Percentiles rank a stretch among this genome's conserved stretches.
phyloP scores from a whole-genome alignment of 331 rosid species.

The Malus hybrid region DNA sequence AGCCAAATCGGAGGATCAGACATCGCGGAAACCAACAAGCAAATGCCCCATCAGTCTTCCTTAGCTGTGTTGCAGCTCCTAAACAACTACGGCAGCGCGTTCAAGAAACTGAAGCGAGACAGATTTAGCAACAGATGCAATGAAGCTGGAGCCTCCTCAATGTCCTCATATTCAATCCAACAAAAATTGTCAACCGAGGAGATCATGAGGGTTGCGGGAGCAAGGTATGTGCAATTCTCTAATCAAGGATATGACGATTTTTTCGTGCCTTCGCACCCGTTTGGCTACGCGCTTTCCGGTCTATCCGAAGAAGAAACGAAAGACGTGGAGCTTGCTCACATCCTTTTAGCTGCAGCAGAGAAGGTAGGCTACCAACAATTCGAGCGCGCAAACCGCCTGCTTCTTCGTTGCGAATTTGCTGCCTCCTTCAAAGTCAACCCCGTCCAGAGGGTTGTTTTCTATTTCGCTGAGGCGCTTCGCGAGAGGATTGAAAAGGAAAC shows the following conservation, averaged over 20 bases:
- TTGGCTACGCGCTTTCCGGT: conserved; percentile 34
- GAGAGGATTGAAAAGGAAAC: conserved; percentile 49
- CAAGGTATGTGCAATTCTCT: conserved; percentile 53
- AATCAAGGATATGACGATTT: conserved; percentile 28
- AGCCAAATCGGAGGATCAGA: conserved; percentile 10
- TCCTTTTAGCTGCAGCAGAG: conserved; percentile 66
- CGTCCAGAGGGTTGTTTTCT: conserved; percentile 44
- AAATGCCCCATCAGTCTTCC: conserved; percentile 15
- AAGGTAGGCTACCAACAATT: conserved; percentile 51
- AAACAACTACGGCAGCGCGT: conserved; percentile 31
- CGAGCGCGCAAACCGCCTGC: conserved; percentile 52
- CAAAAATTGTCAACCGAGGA: conserved; percentile 58
- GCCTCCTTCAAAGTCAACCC: conserved; percentile 32
- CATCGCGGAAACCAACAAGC: neutral
- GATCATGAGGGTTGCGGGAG: conserved; percentile 57
- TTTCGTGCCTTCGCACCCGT: conserved; percentile 41
- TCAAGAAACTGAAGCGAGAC: conserved; percentile 34
- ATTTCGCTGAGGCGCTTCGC: conserved; percentile 49
- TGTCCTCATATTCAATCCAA: neutral
- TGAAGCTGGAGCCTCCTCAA: neutral
- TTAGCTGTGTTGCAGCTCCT: conserved; percentile 46
- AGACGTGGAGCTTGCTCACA: conserved; percentile 67
- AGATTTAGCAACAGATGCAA: neutral
- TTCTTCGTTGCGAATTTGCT: conserved; percentile 42
- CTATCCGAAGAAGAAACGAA: conserved; percentile 45